Evolutionary conservation across 192 early-diverging fungal genomes (phyloP), one percentile per base, ranked within the genome.

Genomic region (Coemansia sp.): DNA sequence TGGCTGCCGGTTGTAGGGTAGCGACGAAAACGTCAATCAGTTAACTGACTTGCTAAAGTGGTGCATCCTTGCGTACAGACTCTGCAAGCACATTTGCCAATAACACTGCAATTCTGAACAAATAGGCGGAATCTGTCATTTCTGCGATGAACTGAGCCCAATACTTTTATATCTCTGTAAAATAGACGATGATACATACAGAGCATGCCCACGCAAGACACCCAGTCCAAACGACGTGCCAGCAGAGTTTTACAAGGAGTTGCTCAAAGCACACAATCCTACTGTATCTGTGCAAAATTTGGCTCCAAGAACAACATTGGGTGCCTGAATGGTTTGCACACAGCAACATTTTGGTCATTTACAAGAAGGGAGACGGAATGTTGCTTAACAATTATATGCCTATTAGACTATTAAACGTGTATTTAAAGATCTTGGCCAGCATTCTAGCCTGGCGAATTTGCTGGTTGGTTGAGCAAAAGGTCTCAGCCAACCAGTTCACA

Each of bases 401-500:
- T 4, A 51, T 51, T 7, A 18, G 16, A 0, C 18, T 24, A 3
- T n/a, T 51, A 1, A 51, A 51, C 11, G 22, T 8, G 2, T 20
- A 51, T 22, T 9, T 51, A 22, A 51, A 19, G 22, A 51, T 51
- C 2, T 11, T 51, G 12, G 10, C 22, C n/a, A 51, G 7, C 11
- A 51, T 51, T 22, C 22, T 24, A 11, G 50, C 50, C 2, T 3
- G 19, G 18, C 11, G 3, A 8, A 51, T 51, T 3, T 19, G 11
- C 8, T 3, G 3, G 22, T 3, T 51, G 1, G 19, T 11, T 3
- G 22, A 18, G 22, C 19, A 23, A 20, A 51, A 32, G 32, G 32
- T 51, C 22, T 18, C 50, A 13, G n/a, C 3, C 3, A 61, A 70
- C 24, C 68, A 70, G 35, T 58, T 35, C 2, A 61, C 68, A 2